phyloP scores from a whole-genome alignment of 352 stramenopile genomes.

The Globisporangium cederbergense region DNA sequence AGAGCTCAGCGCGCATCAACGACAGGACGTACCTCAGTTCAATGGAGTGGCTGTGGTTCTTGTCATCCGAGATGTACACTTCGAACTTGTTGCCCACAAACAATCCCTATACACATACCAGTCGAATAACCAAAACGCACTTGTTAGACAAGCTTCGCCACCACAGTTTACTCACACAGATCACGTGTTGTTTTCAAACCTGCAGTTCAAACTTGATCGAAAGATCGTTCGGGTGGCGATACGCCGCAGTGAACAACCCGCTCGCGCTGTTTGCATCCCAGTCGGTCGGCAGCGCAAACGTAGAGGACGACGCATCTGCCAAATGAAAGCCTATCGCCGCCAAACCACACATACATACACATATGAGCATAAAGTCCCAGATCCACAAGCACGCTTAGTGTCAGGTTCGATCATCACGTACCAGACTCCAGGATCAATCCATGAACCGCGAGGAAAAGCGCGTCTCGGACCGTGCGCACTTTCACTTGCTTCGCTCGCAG shows the following conservation, averaged over 20 bases:
- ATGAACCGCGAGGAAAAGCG: constrained; percentile 69
- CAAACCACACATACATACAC: not conserved
- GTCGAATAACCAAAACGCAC: not conserved
- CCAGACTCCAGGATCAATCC: constrained; percentile 66
- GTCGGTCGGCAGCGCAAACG: constrained; percentile 36
- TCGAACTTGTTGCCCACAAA: constrained; percentile 78
- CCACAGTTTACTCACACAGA: not conserved
- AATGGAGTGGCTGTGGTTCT: constrained; percentile 66
- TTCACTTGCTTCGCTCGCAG: constrained; percentile 42
- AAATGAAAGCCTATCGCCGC: constrained; percentile 14
- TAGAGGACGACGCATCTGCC: constrained; percentile 5
- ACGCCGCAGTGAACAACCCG: constrained; percentile 57
- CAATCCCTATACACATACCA: constrained; percentile 38
- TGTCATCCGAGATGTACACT: constrained; percentile 70
- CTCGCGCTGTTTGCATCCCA: constrained; percentile 60
- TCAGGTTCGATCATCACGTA: constrained; percentile 19
- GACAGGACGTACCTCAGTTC: constrained; percentile 49
- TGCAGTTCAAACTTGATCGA: constrained; percentile 61
- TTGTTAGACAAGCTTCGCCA: not conserved
- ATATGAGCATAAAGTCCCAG: not conserved
- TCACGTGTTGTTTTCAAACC: constrained; percentile 21
- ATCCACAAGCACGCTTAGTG: not conserved
- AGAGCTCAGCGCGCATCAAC: not conserved
- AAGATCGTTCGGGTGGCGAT: constrained; percentile 49
- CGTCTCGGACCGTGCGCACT: constrained; percentile 52